Base-by-base conservation (phyloP, 2,329 filamentous ascomycete species). In the Calonectria pauciramosa region DNA sequence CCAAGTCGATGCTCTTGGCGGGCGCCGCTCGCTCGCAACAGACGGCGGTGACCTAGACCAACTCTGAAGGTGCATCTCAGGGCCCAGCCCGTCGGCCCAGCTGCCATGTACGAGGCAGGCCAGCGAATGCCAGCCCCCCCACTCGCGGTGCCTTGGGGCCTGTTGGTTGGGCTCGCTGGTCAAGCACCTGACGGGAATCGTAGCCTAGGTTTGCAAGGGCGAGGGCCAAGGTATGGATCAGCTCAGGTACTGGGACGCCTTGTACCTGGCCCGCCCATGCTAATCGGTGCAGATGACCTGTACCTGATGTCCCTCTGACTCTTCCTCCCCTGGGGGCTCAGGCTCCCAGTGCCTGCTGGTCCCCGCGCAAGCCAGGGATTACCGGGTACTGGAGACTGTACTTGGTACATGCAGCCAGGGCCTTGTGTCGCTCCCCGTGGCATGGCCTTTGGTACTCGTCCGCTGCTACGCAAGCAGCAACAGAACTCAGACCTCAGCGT, bases 211-310 rank as follows among this genome's bases (percentile, higher is more conserved):
- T 81, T 79, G 65, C 75, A 79, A 77, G 78, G 78, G 74, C 60
- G 71, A 75, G 68, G 72, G 65, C 60, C 75, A 67, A 71, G 68
- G 73, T 75, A 81, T 81, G 78, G 76, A 75, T 80, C 78, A 76
- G 70, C 76, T 81, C 79, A 79, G 78, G 80, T 77, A 81, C 79
- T 76, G 59, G 77, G 77, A 76, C 79, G 80, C 81, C 81, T 80
- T 83, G 82, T 82, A 82, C 82, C 82, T 83, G 82, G 79, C 82
- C 81, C 76, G 80, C 78, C 79, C 79, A 77, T 82, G 80, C 82
- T 80, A 80, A 82, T 59, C 72, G 79, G 82, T 75, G 83, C 82
- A 84, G 83, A 82, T 84, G 82, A 84, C 82, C 81, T 84, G 83
- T 84, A 82, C 83, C 83, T 84, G 83, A 81, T 83, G 82, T 83